Evolutionary conservation across 2,329 filamentous ascomycete genomes (phyloP).

Genomic region (Diaporthe citri): DNA sequence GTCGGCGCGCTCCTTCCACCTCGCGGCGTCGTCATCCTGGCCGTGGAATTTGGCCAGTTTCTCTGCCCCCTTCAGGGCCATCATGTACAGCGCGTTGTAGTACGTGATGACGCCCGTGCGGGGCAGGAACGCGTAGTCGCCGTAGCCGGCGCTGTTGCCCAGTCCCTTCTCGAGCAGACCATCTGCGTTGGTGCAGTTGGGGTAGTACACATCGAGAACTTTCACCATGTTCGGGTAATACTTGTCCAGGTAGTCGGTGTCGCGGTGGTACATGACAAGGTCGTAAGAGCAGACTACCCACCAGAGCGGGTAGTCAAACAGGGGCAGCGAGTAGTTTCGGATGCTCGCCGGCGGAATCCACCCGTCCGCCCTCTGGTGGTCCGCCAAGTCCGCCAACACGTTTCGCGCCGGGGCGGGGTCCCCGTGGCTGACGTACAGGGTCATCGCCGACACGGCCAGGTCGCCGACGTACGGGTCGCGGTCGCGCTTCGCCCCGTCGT

Average conservation of each 20-base stretch:
- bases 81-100: slow-evolving; percentile 64
- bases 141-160: slow-evolving; percentile 58
- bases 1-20: slow-evolving; percentile 56
- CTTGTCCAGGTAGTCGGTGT: slow-evolving; percentile 54
- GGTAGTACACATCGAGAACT: slow-evolving; percentile 61
- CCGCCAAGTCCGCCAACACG: slow-evolving; percentile 62
- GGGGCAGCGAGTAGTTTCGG: slow-evolving; percentile 58
- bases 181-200: slow-evolving; percentile 53
- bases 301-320: slow-evolving; percentile 67
- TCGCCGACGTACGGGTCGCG: slow-evolving; percentile 67
- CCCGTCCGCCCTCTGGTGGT: slow-evolving; percentile 62
- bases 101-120: slow-evolving; percentile 63
- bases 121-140: slow-evolving; percentile 65
- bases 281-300: slow-evolving; percentile 64
- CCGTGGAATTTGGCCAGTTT: slow-evolving; percentile 53
- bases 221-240: slow-evolving; percentile 57
- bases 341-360: slow-evolving; percentile 69
- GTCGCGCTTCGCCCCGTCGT: slow-evolving; percentile 65
- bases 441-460: slow-evolving; percentile 61
- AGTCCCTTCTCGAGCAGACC: slow-evolving; percentile 50
- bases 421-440: slow-evolving; percentile 61
- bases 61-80: slow-evolving; percentile 59
- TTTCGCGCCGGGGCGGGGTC: slow-evolving; percentile 56
- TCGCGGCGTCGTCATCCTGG: slow-evolving; percentile 49
- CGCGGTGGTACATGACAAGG: slow-evolving; percentile 63